These are phyloP conservation scores for Saccharomyces hybrid DNA, from an alignment of 1,139 yeast species.

Conservation along the genomic window DNA sequence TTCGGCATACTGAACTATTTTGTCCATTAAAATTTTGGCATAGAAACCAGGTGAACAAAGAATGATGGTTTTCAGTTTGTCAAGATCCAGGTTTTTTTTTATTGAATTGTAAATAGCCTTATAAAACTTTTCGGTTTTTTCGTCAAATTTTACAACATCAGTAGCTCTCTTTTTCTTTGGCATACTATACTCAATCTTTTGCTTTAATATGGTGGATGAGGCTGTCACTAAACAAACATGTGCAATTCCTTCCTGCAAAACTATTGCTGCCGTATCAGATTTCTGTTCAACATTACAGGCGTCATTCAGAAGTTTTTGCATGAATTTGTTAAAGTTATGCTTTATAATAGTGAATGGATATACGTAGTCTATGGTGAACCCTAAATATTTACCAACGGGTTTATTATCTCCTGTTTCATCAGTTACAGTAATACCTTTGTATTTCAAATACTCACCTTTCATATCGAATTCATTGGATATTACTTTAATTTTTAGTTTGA, in stretches of 20 bases:
- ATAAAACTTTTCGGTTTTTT: constrained; percentile 66
- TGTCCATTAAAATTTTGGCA: constrained; percentile 57
- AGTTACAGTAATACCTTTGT: constrained; percentile 70
- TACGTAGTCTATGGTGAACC: constrained; percentile 71
- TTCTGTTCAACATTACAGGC: constrained; percentile 69
- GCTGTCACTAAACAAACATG: constrained; percentile 87
- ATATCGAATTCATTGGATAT: constrained; percentile 74
- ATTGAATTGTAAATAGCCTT: constrained; percentile 57
- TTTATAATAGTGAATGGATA: constrained; percentile 64
- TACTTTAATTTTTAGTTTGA: constrained; percentile 39
- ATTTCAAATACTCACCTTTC: constrained; percentile 64
- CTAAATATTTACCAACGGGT: constrained; percentile 78
- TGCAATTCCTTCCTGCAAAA: constrained; percentile 90
- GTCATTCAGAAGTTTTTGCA: constrained; percentile 56
- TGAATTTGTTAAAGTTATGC: constrained; percentile 72
- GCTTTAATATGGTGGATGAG: constrained; percentile 74
- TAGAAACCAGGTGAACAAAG: constrained; percentile 92
- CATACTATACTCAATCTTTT: constrained; percentile 72
- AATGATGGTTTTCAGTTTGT: constrained; percentile 67
- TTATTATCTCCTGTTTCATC: constrained; percentile 41
- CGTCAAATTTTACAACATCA: constrained; percentile 73
- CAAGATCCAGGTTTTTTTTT: constrained; percentile 59
- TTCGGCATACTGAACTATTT: constrained; percentile 48
- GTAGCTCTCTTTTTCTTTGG: constrained; percentile 81
- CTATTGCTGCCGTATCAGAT: constrained; percentile 93